A percentile compares a stretch with the other conserved stretches of the same genome.
These are phyloP conservation scores for Cryptococcus wingfieldii DNA, from an alignment of 1,284 basidiomycete species.

Conservation along the genomic window DNA sequence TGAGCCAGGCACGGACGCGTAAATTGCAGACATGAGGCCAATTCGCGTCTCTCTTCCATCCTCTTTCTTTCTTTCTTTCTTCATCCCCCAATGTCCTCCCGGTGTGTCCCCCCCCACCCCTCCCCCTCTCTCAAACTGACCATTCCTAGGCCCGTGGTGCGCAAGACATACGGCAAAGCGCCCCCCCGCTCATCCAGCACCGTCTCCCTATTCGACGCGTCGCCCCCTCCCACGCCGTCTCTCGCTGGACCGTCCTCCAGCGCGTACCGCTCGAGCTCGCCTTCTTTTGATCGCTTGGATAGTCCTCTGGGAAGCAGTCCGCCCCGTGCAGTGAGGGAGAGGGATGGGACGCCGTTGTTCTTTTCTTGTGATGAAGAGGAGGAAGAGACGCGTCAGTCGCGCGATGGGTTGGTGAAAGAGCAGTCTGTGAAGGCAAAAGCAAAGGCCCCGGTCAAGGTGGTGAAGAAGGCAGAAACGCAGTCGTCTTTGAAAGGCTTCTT, in stretches of 20 bases:
- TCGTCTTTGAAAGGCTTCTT: constrained; percentile 36
- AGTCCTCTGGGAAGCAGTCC: constrained; percentile 8
- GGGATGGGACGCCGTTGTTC: constrained; percentile 2
- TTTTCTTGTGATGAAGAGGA: constrained; percentile 12
- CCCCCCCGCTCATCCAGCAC: constrained; percentile 11
- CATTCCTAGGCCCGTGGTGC: constrained; percentile 22
- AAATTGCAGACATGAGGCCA: background rate
- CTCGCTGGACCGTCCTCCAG: background rate
- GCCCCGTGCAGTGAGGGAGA: background rate
- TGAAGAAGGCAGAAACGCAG: constrained; percentile 14
- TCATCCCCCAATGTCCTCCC: background rate
- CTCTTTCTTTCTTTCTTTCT: background rate
- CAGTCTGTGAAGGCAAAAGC: background rate
- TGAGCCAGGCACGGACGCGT: background rate
- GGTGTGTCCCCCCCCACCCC: background rate
- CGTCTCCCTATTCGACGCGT: constrained; percentile 11
- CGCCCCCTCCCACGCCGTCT: constrained; percentile 7
- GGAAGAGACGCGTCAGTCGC: background rate
- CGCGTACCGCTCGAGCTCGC: constrained; percentile 8
- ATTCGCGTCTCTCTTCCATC: background rate
- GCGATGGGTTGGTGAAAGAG: background rate
- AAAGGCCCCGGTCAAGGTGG: background rate
- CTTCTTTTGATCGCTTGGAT: constrained; percentile 12
- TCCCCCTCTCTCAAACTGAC: background rate
- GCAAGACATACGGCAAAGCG: constrained; percentile 34